Percentiles rank a stretch among this genome's conserved stretches.
These are phyloP conservation scores for Penicillium sp. DNA, from an alignment of 2,329 filamentous ascomycete species.

Conservation along the genomic window DNA sequence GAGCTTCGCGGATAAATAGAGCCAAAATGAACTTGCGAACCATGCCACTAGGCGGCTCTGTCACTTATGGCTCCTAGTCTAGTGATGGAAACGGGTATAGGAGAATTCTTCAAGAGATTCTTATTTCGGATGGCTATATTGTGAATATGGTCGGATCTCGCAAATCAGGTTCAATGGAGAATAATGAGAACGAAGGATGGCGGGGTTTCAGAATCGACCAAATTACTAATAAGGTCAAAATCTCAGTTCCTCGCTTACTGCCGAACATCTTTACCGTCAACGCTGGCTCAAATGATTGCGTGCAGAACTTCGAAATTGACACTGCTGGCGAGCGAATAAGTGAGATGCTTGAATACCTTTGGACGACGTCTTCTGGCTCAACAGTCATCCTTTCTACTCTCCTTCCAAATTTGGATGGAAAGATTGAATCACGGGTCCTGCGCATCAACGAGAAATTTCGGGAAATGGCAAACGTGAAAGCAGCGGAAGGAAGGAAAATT, in stretches of 20 bases:
- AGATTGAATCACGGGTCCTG: not conserved
- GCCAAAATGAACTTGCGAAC: not conserved
- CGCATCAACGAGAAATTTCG: not conserved
- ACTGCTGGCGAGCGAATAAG: not conserved
- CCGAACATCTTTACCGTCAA: not conserved
- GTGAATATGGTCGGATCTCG: too few relatives aligned
- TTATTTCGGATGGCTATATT: too few relatives aligned
- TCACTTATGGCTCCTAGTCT: too few relatives aligned
- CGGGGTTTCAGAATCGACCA: not conserved
- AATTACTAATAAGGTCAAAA: not conserved
- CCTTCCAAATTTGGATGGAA: not conserved
- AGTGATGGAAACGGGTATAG: too few relatives aligned
- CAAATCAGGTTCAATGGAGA: not conserved
- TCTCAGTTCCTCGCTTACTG: not conserved
- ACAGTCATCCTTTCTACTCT: not conserved
- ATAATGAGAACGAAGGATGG: not conserved
- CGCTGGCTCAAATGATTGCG: not conserved
- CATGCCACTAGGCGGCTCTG: too few relatives aligned
- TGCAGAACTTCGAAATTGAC: not conserved
- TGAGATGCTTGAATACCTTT: not conserved
- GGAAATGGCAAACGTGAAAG: not conserved
- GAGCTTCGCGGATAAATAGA: not conserved
- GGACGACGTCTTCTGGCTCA: not conserved
- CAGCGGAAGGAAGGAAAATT: not conserved
- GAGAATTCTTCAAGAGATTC: too few relatives aligned